phyloP scores from a whole-genome alignment of 495 filamentous ascomycete species.

The Extremus antarcticus region DNA sequence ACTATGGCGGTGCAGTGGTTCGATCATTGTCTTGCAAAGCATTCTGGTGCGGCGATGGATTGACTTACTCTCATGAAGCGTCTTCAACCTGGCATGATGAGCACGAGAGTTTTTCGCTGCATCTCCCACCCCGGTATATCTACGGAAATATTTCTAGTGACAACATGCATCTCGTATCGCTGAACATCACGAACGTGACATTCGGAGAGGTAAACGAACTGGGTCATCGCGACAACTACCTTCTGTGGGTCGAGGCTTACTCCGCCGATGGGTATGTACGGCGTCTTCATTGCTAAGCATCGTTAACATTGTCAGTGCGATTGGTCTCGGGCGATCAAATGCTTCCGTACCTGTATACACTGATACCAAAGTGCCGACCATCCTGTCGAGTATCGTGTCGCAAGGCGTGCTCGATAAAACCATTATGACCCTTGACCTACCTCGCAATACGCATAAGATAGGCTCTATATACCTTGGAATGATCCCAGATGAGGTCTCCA shows the following conservation, averaged over 20 bases:
- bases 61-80: not conserved
- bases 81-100: not conserved
- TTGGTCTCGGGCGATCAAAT: not conserved
- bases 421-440: not conserved
- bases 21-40: not conserved
- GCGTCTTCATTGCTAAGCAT: not conserved
- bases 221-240: not conserved
- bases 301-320: not conserved
- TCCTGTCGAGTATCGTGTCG: not conserved
- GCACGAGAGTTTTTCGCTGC: not conserved
- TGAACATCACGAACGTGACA: not conserved
- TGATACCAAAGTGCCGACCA: not conserved
- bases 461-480: not conserved
- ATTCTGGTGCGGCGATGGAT: not conserved
- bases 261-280: not conserved
- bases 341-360: not conserved
- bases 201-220: not conserved
- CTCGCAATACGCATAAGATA: not conserved
- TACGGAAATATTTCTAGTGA: not conserved
- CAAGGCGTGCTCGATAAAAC: not conserved
- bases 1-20: not conserved
- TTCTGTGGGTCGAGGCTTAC: not conserved
- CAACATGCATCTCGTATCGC: not conserved
- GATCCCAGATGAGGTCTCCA: not conserved
- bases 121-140: not conserved